Base-by-base conservation (phyloP, 2,329 filamentous ascomycete genomes). In the Alternaria infectoria region DNA sequence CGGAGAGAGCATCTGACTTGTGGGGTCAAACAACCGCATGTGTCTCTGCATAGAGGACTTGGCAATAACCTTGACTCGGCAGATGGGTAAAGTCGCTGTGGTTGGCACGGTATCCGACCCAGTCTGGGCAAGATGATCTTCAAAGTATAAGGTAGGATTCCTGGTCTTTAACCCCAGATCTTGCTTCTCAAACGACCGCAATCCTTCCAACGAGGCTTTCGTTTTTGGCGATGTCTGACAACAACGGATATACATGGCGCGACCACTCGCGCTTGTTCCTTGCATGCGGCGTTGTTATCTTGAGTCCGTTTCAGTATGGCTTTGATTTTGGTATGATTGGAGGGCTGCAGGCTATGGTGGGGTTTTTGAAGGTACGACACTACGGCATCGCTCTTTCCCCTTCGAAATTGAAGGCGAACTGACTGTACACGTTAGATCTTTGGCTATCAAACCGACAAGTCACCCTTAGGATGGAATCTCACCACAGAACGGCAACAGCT, bases 271-370 rank as follows among this genome's bases (percentile, higher is more conserved):
- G 78, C 43, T 80, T 83, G 58, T 83, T 85, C 59, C n/a, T 83
- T 2, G 84, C 84, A 13, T 85, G 83, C 61, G 81, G 82, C 0
- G 70, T 86, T 4, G 80, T 86, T 49, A 81, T 83, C 11, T 72
- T 86, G 62, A 83, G 82, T 32, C 83, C 84, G 0, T 86, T 86
- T 64, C 85, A 86, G 66, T 86, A 86, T 75, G 84, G 84, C 10
- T 75, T 84, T 36, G 83, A 86, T 66, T 86, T 86, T 69, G 84
- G 84, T 6, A 75, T 86, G 57, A 86, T 86, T 65, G 83, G 83
- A 46, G 83, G 84, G 6, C 66, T 86, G 3, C 84, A 86, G 69
- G 84, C 84, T 64, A 86, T 85, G 84, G 69, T 78, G 8, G 83
- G 83, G 2, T 86, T 86, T 56, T 74, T 85, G 12, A 76, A 82